Percentiles rank a stretch among this genome's conserved stretches.
phyloP scores from a whole-genome alignment of 768 basidiomycete species.

The Neoboletus brunneissimus region DNA sequence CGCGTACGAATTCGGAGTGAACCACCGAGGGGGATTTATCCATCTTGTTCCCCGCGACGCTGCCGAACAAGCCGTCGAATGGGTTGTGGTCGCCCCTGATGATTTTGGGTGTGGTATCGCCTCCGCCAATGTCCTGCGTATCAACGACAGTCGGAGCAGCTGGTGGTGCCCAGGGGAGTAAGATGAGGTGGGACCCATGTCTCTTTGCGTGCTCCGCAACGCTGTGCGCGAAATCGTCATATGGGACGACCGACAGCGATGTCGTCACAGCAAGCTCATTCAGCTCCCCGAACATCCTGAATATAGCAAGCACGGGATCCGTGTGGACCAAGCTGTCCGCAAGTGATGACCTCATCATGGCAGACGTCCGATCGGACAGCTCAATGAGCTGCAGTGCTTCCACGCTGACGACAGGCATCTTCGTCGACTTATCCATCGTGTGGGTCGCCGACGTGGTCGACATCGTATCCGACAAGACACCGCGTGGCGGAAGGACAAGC shows the following conservation, averaged over 20 bases:
- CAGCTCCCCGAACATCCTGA: slow-evolving; percentile 73
- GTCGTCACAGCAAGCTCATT: slow-evolving; percentile 64
- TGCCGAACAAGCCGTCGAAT: slow-evolving; percentile 65
- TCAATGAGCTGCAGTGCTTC: slow-evolving; percentile 88
- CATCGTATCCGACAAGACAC: not conserved
- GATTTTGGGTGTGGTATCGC: slow-evolving; percentile 5
- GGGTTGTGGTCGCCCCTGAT: slow-evolving; percentile 46
- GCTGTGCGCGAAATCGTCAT: slow-evolving; percentile 67
- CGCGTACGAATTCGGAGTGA: slow-evolving; percentile 83
- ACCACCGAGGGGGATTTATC: slow-evolving; percentile 48
- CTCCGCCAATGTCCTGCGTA: not conserved
- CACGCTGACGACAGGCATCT: slow-evolving; percentile 38
- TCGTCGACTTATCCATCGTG: slow-evolving; percentile 7
- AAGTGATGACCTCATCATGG: slow-evolving; percentile 62
- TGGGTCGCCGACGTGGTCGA: slow-evolving; percentile 13
- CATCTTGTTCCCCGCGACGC: slow-evolving; percentile 13
- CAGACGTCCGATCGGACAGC: slow-evolving; percentile 62
- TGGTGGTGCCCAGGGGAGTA: slow-evolving; percentile 77
- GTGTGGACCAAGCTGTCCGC: slow-evolving; percentile 66
- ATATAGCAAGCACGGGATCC: slow-evolving; percentile 71
- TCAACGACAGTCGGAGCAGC: slow-evolving; percentile 10
- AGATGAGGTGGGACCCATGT: slow-evolving; percentile 65
- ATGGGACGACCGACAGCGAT: slow-evolving; percentile 69
- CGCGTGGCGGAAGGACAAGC: slow-evolving; percentile 54
- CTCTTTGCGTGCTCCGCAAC: slow-evolving; percentile 66